Conservation (phyloP, 169 alveolate genomes). For the Plasmodium falciparum region DNA sequence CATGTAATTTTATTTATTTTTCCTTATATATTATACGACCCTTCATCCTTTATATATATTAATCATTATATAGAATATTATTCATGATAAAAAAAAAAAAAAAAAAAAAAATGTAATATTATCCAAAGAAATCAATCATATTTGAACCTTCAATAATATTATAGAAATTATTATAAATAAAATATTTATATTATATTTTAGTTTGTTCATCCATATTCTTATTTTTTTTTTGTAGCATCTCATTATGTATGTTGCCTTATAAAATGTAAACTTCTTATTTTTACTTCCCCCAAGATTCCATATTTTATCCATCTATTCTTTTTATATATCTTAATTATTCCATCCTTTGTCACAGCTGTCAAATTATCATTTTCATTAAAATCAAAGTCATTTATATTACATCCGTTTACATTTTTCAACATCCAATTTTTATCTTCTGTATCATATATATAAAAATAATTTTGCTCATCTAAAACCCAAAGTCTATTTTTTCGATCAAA, state of each 20-base stretch:
- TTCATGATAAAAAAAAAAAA: too few species aligned
- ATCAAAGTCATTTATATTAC: slow-evolving; percentile 57
- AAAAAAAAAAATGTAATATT: too few species aligned
- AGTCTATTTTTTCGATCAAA: slow-evolving; percentile 46
- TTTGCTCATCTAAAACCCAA: slow-evolving; percentile 62
- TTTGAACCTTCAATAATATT: too few species aligned
- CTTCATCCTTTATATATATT: too few species aligned
- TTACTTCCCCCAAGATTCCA: slow-evolving; percentile 64
- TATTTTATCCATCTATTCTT: slow-evolving; percentile 46
- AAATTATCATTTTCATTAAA: slow-evolving; percentile 43
- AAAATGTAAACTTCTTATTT: slow-evolving; percentile 61
- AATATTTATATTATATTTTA: neutral
- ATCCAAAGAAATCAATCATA: too few species aligned
- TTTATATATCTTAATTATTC: slow-evolving; percentile 44
- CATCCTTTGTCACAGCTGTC: slow-evolving; percentile 57
- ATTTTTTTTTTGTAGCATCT: neutral
- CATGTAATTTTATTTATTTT: too few species aligned
- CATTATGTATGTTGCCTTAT: slow-evolving; percentile 3
- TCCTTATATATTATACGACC: too few species aligned
- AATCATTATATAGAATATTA: too few species aligned
- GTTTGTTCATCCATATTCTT: neutral
- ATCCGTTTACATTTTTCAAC: slow-evolving; percentile 44
- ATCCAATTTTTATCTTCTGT: slow-evolving; percentile 58
- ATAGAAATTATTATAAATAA: too few species aligned
- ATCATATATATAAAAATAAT: slow-evolving; percentile 39